phyloP scores from a whole-genome alignment of 805 yeast species.

The Torulaspora microellipsoides region DNA sequence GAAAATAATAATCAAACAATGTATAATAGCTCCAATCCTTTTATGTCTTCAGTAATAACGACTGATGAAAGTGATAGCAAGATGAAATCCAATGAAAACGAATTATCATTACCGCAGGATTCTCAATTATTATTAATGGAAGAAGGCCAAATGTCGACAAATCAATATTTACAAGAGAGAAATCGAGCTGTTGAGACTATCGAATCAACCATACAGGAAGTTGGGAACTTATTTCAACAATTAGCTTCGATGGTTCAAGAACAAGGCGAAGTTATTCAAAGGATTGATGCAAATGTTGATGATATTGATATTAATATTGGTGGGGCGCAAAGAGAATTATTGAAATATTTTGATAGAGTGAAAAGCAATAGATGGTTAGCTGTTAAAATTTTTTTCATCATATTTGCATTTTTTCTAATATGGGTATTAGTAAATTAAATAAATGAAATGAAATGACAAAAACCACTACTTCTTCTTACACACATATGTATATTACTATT shows the following conservation, averaged over 20 bases:
- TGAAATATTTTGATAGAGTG: slow-evolving; percentile 83
- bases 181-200: slow-evolving; percentile 91
- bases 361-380: slow-evolving; percentile 91
- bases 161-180: slow-evolving; percentile 73
- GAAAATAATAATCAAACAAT: slow-evolving; percentile 10
- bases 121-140: slow-evolving; percentile 78
- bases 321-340: slow-evolving; percentile 91
- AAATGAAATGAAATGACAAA: slow-evolving; percentile 4
- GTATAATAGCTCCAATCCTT: slow-evolving; percentile 39
- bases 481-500: slow-evolving; percentile 1
- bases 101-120: slow-evolving; percentile 77
- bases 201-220: slow-evolving; percentile 95
- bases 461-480: neutral
- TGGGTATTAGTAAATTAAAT: slow-evolving; percentile 77
- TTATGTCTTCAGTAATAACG: slow-evolving; percentile 34
- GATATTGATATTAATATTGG: slow-evolving; percentile 83
- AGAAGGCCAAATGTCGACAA: slow-evolving; percentile 59
- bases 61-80: slow-evolving; percentile 14
- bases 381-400: slow-evolving; percentile 80
- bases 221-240: slow-evolving; percentile 90
- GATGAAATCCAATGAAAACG: slow-evolving; percentile 18
- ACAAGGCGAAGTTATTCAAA: slow-evolving; percentile 92
- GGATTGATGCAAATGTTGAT: slow-evolving; percentile 92
- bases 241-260: slow-evolving; percentile 96
- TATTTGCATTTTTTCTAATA: slow-evolving; percentile 67